Conservation (phyloP, 2,329 filamentous ascomycete species). For the Bipolaris zeicola region DNA sequence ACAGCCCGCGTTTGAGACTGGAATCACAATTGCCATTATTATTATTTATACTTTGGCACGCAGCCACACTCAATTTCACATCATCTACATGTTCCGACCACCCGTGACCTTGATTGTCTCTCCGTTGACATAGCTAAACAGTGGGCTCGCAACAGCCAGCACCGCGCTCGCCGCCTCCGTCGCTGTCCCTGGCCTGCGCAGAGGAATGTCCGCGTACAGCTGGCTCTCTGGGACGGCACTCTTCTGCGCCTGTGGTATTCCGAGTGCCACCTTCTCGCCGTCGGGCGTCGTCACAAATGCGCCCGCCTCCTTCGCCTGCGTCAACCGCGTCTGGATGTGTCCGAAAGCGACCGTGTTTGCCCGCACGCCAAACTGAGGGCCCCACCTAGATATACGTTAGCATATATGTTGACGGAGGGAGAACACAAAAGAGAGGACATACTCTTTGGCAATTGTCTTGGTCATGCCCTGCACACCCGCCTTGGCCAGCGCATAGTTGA, state of each 20-base stretch:
- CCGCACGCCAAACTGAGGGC: conserved; percentile 78
- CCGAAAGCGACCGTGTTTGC: conserved; percentile 87
- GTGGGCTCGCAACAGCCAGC: conserved; percentile 77
- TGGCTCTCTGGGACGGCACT: conserved; percentile 36
- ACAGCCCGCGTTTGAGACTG: conserved; percentile 15
- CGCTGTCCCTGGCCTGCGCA: conserved; percentile 76
- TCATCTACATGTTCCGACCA: conserved; percentile 65
- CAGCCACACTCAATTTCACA: neutral
- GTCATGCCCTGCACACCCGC: conserved; percentile 81
- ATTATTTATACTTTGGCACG: neutral
- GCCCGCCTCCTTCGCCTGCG: conserved; percentile 82
- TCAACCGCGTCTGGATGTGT: conserved; percentile 78
- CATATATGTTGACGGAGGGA: neutral
- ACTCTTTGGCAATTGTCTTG: conserved; percentile 86
- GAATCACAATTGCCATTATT: neutral
- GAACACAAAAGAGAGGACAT: conserved; percentile 9
- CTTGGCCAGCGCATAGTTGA: conserved; percentile 86
- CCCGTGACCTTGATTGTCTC: conserved; percentile 89
- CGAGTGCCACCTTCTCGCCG: conserved; percentile 60
- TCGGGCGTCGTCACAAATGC: conserved; percentile 77
- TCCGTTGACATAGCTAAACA: conserved; percentile 83
- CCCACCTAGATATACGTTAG: conserved; percentile 62
- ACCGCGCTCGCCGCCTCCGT: conserved; percentile 81
- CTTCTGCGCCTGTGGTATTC: conserved; percentile 53
- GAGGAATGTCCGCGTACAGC: conserved; percentile 71